Percentiles rank a stretch among this genome's conserved stretches.
phyloP scores from a whole-genome alignment of 2,329 filamentous ascomycete species.

The Lizonia empirigonia region DNA sequence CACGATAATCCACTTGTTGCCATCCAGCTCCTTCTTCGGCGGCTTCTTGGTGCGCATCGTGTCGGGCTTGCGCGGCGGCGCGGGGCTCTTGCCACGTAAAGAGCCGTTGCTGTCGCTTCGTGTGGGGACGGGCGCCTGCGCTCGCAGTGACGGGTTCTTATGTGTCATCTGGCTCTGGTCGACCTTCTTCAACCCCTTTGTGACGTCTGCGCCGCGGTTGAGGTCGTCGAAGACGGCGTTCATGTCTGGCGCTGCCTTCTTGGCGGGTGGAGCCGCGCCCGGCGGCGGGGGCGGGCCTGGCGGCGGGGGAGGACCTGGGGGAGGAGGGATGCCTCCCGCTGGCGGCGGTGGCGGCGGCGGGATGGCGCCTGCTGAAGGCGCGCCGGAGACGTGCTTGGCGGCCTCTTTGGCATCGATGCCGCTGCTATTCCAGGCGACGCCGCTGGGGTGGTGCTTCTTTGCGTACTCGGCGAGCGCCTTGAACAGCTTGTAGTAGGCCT shows the following conservation, averaged over 20 bases:
- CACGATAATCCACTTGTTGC: conserved; percentile 90
- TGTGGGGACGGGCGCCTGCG: conserved; percentile 70
- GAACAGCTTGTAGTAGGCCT: conserved; percentile 91
- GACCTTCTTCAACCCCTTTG: conserved; percentile 87
- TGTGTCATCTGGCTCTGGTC: conserved; percentile 97
- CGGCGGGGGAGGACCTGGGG: conserved; percentile 69
- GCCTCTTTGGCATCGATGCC: conserved; percentile 73
- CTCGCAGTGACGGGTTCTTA: conserved; percentile 89
- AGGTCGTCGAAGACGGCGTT: conserved; percentile 89
- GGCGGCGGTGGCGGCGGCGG: conserved; percentile 69
- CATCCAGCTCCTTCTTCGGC: conserved; percentile 57
- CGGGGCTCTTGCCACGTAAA: conserved; percentile 77
- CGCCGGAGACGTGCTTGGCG: conserved; percentile 62
- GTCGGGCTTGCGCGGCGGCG: conserved; percentile 70
- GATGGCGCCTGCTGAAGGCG: conserved; percentile 60
- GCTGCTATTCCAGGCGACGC: conserved; percentile 86
- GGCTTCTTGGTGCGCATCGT: conserved; percentile 56
- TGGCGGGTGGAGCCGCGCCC: conserved; percentile 56
- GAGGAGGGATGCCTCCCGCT: conserved; percentile 64
- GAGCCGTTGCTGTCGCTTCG: conserved; percentile 57
- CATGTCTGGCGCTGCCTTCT: conserved; percentile 65
- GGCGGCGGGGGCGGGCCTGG: conserved; percentile 50
- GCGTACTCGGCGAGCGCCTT: conserved; percentile 82
- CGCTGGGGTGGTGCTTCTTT: conserved; percentile 78
- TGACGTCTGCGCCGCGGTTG: conserved; percentile 88